Evolutionary conservation across 148 eudicot genomes (phyloP), one percentile per base, ranked within the genome.

Genomic region (Polygonum maritimum): DNA sequence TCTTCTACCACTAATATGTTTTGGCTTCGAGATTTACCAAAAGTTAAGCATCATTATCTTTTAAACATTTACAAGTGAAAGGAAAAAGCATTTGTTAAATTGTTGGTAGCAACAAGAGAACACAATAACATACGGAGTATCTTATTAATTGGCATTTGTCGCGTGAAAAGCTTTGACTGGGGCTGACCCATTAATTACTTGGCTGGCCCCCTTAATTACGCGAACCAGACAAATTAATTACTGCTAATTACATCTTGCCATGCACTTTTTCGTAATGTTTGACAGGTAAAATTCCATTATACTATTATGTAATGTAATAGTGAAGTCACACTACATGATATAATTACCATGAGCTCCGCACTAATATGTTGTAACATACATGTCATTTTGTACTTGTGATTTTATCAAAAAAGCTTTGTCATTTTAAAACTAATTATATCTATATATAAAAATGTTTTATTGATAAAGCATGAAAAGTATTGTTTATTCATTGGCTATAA

Each of bases 51-150:
- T 38, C 71, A 67, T 67, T 67, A 67, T 16, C 5, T 10, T 36
- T 36, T 31, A 41, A 65, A 65, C 71, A 65, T 65, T 65, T 36
- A 16, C 36, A 65, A 65, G 71, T 67, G 71, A 36, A 67, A 67
- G 71, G 18, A 35, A 38, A 65, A 36, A 67, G 71, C 44, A 67
- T 38, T 67, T 35, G 13, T 60, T 60, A 54, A 19, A 1, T 6
- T 44, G 6, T 62, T 12, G 18, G 69, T 62, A 31, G 38, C 69
- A 62, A 31, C 69, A 62, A 31, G 38, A 62, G 12, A 26, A 26
- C 38, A 62, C 38, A 62, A 11, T 60, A 11, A 14, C 16, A 62
- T 44, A 6, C 8, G 47, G 47, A 44, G 47, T 67, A 67, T 67
- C 71, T 67, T 67, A 41, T 65, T 16, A 65, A 65, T 65, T 65